A percentile compares a stretch with the other conserved stretches of the same genome.
Conservation (phyloP, 2,329 filamentous ascomycete genomes). For the Talaromyces albobiverticillius region DNA sequence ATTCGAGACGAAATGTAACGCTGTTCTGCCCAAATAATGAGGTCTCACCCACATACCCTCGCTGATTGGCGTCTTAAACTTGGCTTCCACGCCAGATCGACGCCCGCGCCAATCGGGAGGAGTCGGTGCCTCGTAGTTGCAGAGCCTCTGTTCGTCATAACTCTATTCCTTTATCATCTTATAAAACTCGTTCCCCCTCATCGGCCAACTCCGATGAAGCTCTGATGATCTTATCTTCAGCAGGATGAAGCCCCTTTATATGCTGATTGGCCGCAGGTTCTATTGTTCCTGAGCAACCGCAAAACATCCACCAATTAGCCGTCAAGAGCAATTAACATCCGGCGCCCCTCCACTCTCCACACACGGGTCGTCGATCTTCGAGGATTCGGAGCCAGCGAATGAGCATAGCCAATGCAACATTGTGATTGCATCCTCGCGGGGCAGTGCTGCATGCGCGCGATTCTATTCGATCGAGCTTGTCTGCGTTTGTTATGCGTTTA, state of each 20-base stretch:
- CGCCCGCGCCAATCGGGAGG: background rate
- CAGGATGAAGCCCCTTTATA: no score
- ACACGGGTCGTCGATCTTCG: background rate
- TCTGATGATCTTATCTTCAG: no score
- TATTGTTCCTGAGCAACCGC: no score
- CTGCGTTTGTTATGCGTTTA: background rate
- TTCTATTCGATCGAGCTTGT: background rate
- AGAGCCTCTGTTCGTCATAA: background rate
- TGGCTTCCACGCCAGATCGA: background rate
- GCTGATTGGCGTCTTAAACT: background rate
- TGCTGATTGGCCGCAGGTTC: no score
- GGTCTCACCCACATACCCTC: no score
- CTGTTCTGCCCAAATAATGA: no score
- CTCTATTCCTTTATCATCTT: background rate
- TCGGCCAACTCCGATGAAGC: no score
- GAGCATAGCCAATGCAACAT: slow-evolving; percentile 7
- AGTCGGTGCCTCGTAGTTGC: background rate
- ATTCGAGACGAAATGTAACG: no score
- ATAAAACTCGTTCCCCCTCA: no score
- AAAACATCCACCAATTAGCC: no score
- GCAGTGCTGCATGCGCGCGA: background rate
- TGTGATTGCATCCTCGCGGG: slow-evolving; percentile 10
- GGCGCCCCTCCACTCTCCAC: no score
- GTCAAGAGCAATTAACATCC: no score
- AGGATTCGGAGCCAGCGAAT: background rate